Evolutionary conservation across 495 filamentous ascomycete genomes (phyloP), one percentile per base, ranked within the genome.

Genomic region (Gamarada debralockiae): DNA sequence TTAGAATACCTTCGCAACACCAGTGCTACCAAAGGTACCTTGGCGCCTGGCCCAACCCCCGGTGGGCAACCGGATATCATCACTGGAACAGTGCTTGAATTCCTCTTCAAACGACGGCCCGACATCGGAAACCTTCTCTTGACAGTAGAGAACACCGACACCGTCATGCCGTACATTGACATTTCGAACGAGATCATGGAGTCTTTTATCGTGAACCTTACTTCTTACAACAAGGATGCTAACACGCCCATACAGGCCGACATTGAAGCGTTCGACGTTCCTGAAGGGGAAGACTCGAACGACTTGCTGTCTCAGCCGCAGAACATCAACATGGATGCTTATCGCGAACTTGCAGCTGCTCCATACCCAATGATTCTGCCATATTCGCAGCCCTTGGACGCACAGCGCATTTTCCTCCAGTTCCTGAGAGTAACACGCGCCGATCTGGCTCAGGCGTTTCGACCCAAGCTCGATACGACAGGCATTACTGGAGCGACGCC

Each of bases 181-280:
- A 48, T 72, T 18, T 65, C 47, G 1, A 67, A 63, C 43, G 69
- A 72, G 57, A 44, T 65, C 10, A 60, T 72, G 55, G 67, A 71
- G 43, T 59, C 58, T 0, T 62, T 58, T 38, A 14, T 67, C 2
- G 48, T 55, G 9, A 43, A 12, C 21, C 23, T 23, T 5, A 9
- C 8, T 10, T 12, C 7, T 8, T 24, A 14, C 8, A 21, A 9
- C 17, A 22, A 47, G 17, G 43, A 47, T 20, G n/a, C 31, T 8
- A 8, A 34, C 31, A 34, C 8, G 8, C 31, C 31, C 31, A 34
- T 8, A n/a, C n/a, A n/a, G 31, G 31, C 31, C 31, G n/a, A 8
- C 31, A 34, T 34, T n/a, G 31, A 34, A 8, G 31, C n/a, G 8
- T n/a, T 8, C 31, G n/a, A 34, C 31, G 31, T 34, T 34, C n/a